Percentiles rank a stretch among this genome's conserved stretches.
phyloP scores from a whole-genome alignment of 1,284 basidiomycete genomes.

The Ustilago trichophora region DNA sequence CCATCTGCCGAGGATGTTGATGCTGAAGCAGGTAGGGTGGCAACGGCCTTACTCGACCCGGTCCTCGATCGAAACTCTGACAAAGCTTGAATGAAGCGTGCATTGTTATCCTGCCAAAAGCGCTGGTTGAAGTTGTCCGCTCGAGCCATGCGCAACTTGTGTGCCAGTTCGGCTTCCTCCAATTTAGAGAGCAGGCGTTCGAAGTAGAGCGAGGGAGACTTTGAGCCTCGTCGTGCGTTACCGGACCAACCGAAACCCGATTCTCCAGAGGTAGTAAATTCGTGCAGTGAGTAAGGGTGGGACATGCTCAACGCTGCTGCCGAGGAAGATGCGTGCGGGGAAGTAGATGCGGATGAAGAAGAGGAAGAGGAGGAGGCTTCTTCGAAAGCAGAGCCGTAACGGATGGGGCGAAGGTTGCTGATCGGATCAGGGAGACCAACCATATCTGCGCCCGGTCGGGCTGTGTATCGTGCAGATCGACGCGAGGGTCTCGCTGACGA shows the following conservation, averaged over 20 bases:
- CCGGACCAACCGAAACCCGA: slow-evolving; percentile 5
- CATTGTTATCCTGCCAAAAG: slow-evolving; percentile 65
- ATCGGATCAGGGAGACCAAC: slow-evolving; percentile 61
- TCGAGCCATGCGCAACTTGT: slow-evolving; percentile 50
- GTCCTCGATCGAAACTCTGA: slow-evolving; percentile 42
- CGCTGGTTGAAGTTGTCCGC: slow-evolving; percentile 63
- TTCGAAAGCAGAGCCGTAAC: slow-evolving; percentile 55
- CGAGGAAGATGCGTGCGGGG: slow-evolving; percentile 1
- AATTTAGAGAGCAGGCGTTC: slow-evolving; percentile 43
- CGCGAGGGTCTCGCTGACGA: slow-evolving; percentile 9
- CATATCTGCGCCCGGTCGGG: slow-evolving; percentile 40
- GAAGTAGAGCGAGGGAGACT: slow-evolving; percentile 39
- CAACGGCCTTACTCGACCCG: slow-evolving; percentile 32
- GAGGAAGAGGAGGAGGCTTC: slow-evolving; percentile 6
- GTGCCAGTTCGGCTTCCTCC: slow-evolving; percentile 57
- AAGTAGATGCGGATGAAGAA: slow-evolving; percentile 2
- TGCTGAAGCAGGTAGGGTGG: slow-evolving; percentile 5
- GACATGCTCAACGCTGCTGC: slow-evolving; percentile 22
- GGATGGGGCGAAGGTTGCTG: slow-evolving; percentile 60
- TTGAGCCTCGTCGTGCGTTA: background rate
- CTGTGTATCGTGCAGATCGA: slow-evolving; percentile 35
- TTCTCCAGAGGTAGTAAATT: slow-evolving; percentile 47
- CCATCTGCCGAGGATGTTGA: background rate
- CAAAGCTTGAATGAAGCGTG: slow-evolving; percentile 55
- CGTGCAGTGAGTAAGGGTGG: slow-evolving; percentile 61